phyloP scores from a whole-genome alignment of 495 filamentous ascomycete species.

The Sphaerosporella brunnea region DNA sequence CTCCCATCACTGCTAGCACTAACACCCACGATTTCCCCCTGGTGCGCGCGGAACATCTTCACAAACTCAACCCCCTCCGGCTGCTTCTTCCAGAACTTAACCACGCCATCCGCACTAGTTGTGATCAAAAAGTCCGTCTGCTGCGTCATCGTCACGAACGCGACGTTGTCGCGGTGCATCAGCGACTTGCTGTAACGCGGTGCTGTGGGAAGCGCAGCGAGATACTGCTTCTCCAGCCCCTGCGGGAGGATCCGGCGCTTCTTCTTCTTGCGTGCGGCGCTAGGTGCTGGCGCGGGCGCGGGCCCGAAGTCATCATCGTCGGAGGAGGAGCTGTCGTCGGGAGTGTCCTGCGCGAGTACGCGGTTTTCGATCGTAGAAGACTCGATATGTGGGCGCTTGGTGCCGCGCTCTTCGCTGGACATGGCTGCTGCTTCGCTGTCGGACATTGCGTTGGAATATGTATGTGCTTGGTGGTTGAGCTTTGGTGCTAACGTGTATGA shows the following conservation, averaged over 20 bases:
- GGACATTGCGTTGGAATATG: background rate
- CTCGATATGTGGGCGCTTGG: no score
- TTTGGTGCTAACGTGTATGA: no score
- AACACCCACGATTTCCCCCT: conserved; percentile 64
- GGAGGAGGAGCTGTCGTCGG: conserved; percentile 33
- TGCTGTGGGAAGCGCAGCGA: conserved; percentile 71
- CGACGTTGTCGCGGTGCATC: conserved; percentile 93
- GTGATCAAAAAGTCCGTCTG: conserved; percentile 89
- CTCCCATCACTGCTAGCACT: conserved; percentile 75
- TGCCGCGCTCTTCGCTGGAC: background rate
- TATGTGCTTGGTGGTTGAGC: no score
- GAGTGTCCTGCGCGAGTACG: background rate
- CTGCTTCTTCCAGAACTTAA: conserved; percentile 99
- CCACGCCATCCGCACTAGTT: conserved; percentile 74
- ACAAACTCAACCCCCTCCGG: conserved; percentile 85
- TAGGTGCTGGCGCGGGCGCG: conserved; percentile 48
- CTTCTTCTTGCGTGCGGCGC: conserved; percentile 51
- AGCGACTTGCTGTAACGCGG: conserved; percentile 82
- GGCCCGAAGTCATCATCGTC: conserved; percentile 93
- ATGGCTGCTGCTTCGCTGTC: background rate
- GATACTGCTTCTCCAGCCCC: conserved; percentile 75
- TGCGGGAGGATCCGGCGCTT: conserved; percentile 79
- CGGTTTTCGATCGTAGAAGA: no score
- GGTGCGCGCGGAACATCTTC: conserved; percentile 88
- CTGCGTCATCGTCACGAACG: conserved; percentile 71